A percentile compares a stretch with the other conserved stretches of the same genome.
Conservation (phyloP, 2,329 filamentous ascomycete genomes). For the Alternaria panax region DNA sequence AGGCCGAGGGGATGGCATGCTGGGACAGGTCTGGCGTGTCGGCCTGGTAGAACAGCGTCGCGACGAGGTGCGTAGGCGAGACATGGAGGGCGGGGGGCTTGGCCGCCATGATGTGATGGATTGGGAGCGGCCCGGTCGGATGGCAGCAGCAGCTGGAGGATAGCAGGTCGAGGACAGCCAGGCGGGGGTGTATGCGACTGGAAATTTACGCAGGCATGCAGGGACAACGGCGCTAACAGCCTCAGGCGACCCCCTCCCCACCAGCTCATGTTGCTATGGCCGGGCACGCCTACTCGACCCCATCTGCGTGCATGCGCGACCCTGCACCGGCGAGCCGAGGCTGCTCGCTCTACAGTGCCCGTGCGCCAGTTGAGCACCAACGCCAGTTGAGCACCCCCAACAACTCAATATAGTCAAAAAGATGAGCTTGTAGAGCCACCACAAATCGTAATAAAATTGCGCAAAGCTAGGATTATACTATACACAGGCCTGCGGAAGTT, state of each 20-base stretch:
- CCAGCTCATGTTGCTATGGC: neutral
- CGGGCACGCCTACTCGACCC: neutral
- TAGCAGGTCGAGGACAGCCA: neutral
- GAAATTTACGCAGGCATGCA: slow-evolving; percentile 11
- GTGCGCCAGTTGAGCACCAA: too few relatives aligned
- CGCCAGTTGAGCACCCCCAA: too few relatives aligned
- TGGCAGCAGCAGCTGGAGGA: neutral
- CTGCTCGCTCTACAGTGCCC: neutral
- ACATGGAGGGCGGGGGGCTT: neutral
- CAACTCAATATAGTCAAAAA: too few relatives aligned
- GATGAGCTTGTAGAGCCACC: too few relatives aligned
- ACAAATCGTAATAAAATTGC: too few relatives aligned
- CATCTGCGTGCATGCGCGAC: neutral
- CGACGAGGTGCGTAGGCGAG: slow-evolving; percentile 36
- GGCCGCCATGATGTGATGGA: neutral
- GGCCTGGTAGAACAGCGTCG: slow-evolving; percentile 50
- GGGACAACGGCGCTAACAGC: neutral
- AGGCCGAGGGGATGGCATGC: slow-evolving; percentile 51
- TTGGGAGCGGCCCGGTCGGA: too few relatives aligned
- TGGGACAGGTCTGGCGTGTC: slow-evolving; percentile 50
- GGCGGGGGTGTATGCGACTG: neutral
- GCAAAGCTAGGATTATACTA: too few relatives aligned
- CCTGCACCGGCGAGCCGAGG: neutral
- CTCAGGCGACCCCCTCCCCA: neutral
- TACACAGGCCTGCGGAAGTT: too few relatives aligned